phyloP scores from a whole-genome alignment of 768 basidiomycete species.

The Mycena latifolia region DNA sequence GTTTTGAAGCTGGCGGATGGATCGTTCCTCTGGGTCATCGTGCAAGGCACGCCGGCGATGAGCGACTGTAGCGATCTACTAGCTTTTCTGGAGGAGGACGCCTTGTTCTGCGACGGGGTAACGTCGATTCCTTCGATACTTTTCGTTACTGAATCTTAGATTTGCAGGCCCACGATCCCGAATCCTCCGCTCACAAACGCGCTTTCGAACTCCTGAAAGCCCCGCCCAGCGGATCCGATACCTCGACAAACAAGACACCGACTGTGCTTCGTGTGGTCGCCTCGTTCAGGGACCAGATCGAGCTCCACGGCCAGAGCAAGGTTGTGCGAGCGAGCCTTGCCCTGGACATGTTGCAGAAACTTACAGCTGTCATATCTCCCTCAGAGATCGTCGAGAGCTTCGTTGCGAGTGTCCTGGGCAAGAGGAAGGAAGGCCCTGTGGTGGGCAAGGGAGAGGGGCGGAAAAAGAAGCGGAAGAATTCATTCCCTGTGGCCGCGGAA shows the following conservation, averaged over 20 bases:
- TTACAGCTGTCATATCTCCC: neutral
- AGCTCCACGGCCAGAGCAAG: neutral
- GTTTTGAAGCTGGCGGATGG: conserved; percentile 50
- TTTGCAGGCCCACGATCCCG: conserved; percentile 3
- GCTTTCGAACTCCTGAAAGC: conserved; percentile 7
- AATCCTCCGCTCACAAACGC: neutral
- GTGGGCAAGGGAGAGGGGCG: neutral
- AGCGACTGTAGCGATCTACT: conserved; percentile 11
- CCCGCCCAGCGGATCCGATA: neutral
- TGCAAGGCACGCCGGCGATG: conserved; percentile 49
- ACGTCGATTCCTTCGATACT: too few species aligned
- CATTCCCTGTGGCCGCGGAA: neutral
- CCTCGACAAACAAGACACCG: neutral
- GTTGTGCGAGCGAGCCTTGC: conserved; percentile 5
- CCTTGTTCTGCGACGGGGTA: conserved; percentile 5
- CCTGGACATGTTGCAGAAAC: neutral
- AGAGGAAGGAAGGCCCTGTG: neutral
- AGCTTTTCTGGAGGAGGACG: neutral
- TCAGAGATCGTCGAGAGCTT: neutral
- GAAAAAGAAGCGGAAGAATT: neutral
- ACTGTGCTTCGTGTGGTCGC: conserved; percentile 15
- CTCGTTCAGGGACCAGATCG: neutral
- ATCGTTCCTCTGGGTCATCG: conserved; percentile 54
- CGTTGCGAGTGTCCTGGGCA: neutral
- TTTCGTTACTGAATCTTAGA: too few species aligned